Evolutionary conservation across 2,329 filamentous ascomycete species (phyloP).

Genomic region (Periconia digitata): DNA sequence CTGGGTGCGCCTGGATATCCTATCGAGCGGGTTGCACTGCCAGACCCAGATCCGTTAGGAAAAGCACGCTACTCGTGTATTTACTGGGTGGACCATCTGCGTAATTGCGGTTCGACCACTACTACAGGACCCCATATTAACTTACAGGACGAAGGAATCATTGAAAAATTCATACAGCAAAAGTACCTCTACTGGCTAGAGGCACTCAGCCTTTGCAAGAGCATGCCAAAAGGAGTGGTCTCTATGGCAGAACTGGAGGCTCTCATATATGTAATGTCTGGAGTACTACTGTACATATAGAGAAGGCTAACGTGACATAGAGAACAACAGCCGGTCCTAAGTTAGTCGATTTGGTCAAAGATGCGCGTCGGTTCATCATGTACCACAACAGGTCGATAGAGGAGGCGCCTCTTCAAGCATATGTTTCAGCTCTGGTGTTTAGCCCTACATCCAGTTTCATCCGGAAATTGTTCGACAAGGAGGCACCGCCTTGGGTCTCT

Average conservation of each 20-base stretch:
- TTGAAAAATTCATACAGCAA: conserved; percentile 8
- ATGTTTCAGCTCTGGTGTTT: conserved; percentile 20
- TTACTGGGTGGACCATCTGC: conserved; percentile 38
- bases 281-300: not conserved
- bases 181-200: conserved; percentile 18
- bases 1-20: conserved; percentile 15
- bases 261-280: not conserved
- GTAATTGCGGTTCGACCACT: conserved; percentile 7
- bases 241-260: conserved; percentile 12
- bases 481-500: conserved; percentile 12
- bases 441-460: conserved; percentile 17
- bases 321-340: not conserved
- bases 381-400: conserved; percentile 10
- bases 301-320: not conserved
- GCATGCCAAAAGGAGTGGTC: conserved; percentile 13
- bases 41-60: conserved; percentile 24
- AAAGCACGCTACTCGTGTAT: conserved; percentile 27
- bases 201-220: conserved; percentile 15
- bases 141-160: conserved; percentile 5
- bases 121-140: not conserved
- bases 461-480: conserved; percentile 13
- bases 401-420: conserved; percentile 16
- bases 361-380: conserved; percentile 19
- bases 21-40: conserved; percentile 16
- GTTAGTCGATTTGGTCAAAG: conserved; percentile 1